phyloP scores from a whole-genome alignment of 2,329 filamentous ascomycete genomes.

The Dissoconium aciculare region DNA sequence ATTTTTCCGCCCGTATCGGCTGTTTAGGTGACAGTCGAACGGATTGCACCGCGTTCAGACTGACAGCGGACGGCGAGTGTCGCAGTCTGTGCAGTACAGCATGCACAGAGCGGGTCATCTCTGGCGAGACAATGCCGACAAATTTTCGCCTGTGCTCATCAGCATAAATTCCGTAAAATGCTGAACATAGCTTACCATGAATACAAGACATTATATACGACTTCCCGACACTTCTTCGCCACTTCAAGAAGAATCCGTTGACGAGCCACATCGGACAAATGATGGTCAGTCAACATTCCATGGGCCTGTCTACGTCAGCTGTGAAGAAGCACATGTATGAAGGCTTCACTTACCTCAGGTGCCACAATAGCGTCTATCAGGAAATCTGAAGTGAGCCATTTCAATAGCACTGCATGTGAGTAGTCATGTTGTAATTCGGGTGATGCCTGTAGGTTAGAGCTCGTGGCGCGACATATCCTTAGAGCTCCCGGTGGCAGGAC shows the following conservation, averaged over 20 bases:
- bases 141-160: conserved; percentile 33
- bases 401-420: conserved; percentile 69
- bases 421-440: conserved; percentile 55
- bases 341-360: conserved; percentile 58
- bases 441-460: conserved; percentile 49
- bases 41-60: background rate
- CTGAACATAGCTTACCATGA: conserved; percentile 43
- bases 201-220: conserved; percentile 61
- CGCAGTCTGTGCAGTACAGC: conserved; percentile 52
- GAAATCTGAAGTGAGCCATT: conserved; percentile 86
- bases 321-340: conserved; percentile 2
- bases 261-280: conserved; percentile 79
- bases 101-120: conserved; percentile 55
- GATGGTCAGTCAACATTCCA: conserved; percentile 65
- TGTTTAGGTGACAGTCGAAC: background rate
- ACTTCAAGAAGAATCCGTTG: conserved; percentile 62
- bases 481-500: conserved; percentile 77
- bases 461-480: conserved; percentile 69
- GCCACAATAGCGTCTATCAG: conserved; percentile 71
- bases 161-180: too few relatives aligned
- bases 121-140: conserved; percentile 45
- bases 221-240: conserved; percentile 61
- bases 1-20: conserved; percentile 1
- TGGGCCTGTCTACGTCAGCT: conserved; percentile 36
- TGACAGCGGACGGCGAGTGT: background rate